Base-by-base conservation (phyloP, 208 protist genomes). In the Balamuthia mandrillaris region DNA sequence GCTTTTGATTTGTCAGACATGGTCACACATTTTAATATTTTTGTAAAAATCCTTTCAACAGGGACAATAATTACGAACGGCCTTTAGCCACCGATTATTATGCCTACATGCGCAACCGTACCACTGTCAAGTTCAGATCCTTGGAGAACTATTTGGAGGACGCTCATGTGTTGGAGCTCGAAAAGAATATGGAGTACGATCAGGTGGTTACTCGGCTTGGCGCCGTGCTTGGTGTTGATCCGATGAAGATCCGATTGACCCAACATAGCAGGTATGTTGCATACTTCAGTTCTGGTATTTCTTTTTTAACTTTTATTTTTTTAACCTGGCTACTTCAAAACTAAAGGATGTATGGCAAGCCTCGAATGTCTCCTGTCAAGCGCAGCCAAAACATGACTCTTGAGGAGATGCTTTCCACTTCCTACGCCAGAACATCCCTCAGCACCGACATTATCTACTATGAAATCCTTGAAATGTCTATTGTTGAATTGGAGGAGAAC, bases 401-500 rank as follows among this genome's bases (percentile, higher is more conserved):
- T 10, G 41, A 21, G 10, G 58, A 84, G 16, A 84, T 84, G 79
- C 41, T 83, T 47, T 27, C 3, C 31, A 61, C 42, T 31, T 27
- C 35, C 12, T 68, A 56, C 44, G 33, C 24, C 21, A 45, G 9
- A 33, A 4, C 7, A 14, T 60, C 33, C 60, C 33, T 9, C n/a
- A n/a, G n/a, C n/a, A 21, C 54, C 6, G 79, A 84, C 79, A 74
- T 84, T 33, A 54, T 84, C 61, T 84, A 66, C 45, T 84, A 45
- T 47, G 79, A 84, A 60, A 68, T 58, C n/a, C 79, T 84, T 16
- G 60, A 84, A 31, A 49, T 68, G 31, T 1, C 79, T 27, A 7
- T 84, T 10, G 31, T 21, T 12, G 79, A 84, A 42, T 42, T 84
- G 27, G 79, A 84, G 79, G 74, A 45, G 41, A 84, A 84, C 49